A percentile compares a stretch with the other conserved stretches of the same genome.
phyloP scores from a whole-genome alignment of 2,329 filamentous ascomycete species.

The Lachnellula suecica region DNA sequence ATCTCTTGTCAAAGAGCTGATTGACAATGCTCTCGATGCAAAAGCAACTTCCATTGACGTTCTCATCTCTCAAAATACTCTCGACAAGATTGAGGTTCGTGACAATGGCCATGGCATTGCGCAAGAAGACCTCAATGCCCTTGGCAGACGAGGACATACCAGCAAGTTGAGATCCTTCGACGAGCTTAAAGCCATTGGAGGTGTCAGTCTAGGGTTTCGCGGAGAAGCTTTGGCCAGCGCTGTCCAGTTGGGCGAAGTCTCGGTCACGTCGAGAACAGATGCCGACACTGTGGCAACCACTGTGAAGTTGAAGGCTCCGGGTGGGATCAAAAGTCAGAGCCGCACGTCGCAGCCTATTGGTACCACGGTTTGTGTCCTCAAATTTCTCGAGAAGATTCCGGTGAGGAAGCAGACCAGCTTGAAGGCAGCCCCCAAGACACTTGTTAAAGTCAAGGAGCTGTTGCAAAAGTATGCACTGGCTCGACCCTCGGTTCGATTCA shows the following conservation, averaged over 20 bases:
- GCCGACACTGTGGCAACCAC: slow-evolving; percentile 57
- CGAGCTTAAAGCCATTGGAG: slow-evolving; percentile 57
- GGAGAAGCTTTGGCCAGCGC: slow-evolving; percentile 71
- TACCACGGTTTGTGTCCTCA: slow-evolving; percentile 62
- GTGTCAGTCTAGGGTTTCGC: slow-evolving; percentile 69
- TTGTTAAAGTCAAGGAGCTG: slow-evolving; percentile 58
- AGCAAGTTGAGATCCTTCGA: slow-evolving; percentile 69
- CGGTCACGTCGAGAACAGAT: slow-evolving; percentile 62
- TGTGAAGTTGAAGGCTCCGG: slow-evolving; percentile 42
- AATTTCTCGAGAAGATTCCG: slow-evolving; percentile 60
- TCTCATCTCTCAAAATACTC: slow-evolving; percentile 60
- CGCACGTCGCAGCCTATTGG: slow-evolving; percentile 58
- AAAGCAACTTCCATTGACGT: slow-evolving; percentile 65
- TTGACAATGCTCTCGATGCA: slow-evolving; percentile 77
- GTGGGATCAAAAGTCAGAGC: slow-evolving; percentile 38
- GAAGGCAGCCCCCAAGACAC: slow-evolving; percentile 56
- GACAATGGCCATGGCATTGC: slow-evolving; percentile 75
- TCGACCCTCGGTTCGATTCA: slow-evolving; percentile 59
- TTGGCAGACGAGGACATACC: slow-evolving; percentile 69
- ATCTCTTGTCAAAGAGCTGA: slow-evolving; percentile 70
- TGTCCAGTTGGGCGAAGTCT: slow-evolving; percentile 58
- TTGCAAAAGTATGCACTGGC: slow-evolving; percentile 66
- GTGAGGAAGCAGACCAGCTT: slow-evolving; percentile 60
- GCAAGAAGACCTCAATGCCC: slow-evolving; percentile 55
- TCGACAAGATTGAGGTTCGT: slow-evolving; percentile 68